phyloP scores from a whole-genome alignment of 345 rosid genomes.

The Ceriops zippeliana region DNA sequence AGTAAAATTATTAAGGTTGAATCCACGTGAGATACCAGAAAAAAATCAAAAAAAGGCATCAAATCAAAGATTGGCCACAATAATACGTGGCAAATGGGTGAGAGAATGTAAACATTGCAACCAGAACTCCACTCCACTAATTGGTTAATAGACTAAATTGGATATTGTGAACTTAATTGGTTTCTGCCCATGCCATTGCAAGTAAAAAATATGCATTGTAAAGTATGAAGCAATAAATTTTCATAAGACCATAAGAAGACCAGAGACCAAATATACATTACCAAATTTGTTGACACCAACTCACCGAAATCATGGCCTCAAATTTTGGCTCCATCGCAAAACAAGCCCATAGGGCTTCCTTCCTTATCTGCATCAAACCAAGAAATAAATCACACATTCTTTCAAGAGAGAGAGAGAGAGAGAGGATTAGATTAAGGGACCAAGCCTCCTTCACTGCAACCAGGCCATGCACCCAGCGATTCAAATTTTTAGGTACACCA shows the following conservation, averaged over 20 bases:
- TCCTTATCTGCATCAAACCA: slow-evolving; percentile 61
- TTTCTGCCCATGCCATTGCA: not conserved
- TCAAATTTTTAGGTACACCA: not conserved
- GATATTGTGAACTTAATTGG: not conserved
- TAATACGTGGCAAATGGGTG: too few relatives aligned
- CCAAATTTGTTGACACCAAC: slow-evolving; percentile 8
- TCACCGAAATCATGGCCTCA: slow-evolving; percentile 83
- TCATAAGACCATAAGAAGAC: not conserved
- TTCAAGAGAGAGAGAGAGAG: not conserved
- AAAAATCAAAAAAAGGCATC: too few relatives aligned
- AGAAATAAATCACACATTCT: not conserved
- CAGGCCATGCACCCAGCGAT: not conserved
- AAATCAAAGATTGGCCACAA: too few relatives aligned
- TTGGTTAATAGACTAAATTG: too few relatives aligned
- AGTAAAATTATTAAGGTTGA: too few relatives aligned
- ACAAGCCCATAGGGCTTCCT: slow-evolving; percentile 91
- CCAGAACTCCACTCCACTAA: not conserved
- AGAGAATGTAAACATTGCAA: too few relatives aligned
- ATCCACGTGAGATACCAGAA: too few relatives aligned
- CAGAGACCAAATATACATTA: not conserved
- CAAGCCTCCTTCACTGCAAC: not conserved
- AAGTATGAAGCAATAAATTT: not conserved
- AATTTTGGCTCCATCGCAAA: slow-evolving; percentile 79
- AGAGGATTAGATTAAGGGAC: not conserved
- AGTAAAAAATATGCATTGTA: not conserved